Evolutionary conservation across 495 filamentous ascomycete genomes (phyloP).

Genomic region (Tuber magnatum): DNA sequence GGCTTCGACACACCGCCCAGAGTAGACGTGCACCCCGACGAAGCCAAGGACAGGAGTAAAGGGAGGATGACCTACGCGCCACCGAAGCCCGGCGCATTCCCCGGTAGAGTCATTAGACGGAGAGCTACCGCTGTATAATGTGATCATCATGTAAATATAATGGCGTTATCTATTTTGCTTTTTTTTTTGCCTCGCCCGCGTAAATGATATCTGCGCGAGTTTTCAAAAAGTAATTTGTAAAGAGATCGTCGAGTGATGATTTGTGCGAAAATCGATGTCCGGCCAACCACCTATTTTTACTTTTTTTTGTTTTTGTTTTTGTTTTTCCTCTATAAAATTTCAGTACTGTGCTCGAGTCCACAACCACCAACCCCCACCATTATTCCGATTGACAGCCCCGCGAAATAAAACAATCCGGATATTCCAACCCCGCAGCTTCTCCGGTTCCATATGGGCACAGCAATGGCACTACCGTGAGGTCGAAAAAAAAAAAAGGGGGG

Average conservation of each 20-base stretch:
- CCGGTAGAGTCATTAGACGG: neutral
- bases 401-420: neutral
- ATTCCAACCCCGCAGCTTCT: neutral
- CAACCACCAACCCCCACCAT: neutral
- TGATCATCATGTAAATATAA: constrained; percentile 2
- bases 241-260: neutral
- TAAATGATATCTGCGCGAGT: neutral
- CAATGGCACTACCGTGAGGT: neutral
- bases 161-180: neutral
- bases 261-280: neutral
- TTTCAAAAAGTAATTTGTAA: neutral
- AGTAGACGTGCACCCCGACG: constrained; percentile 24
- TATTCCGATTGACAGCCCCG: neutral
- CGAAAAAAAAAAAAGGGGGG: neutral
- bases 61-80: constrained; percentile 37
- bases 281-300: neutral
- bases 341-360: neutral
- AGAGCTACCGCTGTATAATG: neutral
- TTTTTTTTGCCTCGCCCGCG: neutral
- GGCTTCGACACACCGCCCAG: constrained; percentile 37
- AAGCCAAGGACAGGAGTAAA: constrained; percentile 23
- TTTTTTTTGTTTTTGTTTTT: too few species aligned
- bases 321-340: neutral
- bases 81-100: constrained; percentile 9
- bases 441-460: too few species aligned